Percentiles rank a stretch among this genome's conserved stretches.
phyloP scores from a whole-genome alignment of 73 alveolate genomes.

The Paramecium tetraurelia region DNA sequence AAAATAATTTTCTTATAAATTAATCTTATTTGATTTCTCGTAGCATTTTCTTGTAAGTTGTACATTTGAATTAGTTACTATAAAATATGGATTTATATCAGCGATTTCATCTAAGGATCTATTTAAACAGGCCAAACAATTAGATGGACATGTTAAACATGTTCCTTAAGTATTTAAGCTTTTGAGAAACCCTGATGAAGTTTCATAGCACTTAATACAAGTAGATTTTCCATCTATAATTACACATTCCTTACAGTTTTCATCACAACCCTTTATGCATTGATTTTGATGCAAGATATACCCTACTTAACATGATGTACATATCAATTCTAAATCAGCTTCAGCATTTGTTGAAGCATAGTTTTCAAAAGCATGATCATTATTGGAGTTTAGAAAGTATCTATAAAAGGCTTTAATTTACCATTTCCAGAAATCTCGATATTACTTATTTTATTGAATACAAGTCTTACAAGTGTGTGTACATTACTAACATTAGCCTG shows the following conservation, averaged over 20 bases:
- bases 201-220: neutral
- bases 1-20: neutral
- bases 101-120: neutral
- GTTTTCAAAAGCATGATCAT: neutral
- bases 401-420: neutral
- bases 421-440: slow-evolving; percentile 23
- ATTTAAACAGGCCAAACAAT: neutral
- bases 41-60: neutral
- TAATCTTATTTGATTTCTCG: neutral
- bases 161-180: neutral
- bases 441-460: neutral
- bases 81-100: neutral
- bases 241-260: neutral
- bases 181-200: neutral
- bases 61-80: neutral
- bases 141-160: neutral
- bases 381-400: neutral
- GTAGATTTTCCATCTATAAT: neutral
- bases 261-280: neutral
- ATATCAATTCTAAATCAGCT: neutral
- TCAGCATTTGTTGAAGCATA: neutral
- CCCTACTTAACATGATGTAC: neutral
- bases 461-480: neutral
- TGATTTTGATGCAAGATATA: neutral
- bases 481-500: neutral